Evolutionary conservation across 495 filamentous ascomycete genomes (phyloP), one percentile per base, ranked within the genome.

Genomic region (Rhypophila decipiens): DNA sequence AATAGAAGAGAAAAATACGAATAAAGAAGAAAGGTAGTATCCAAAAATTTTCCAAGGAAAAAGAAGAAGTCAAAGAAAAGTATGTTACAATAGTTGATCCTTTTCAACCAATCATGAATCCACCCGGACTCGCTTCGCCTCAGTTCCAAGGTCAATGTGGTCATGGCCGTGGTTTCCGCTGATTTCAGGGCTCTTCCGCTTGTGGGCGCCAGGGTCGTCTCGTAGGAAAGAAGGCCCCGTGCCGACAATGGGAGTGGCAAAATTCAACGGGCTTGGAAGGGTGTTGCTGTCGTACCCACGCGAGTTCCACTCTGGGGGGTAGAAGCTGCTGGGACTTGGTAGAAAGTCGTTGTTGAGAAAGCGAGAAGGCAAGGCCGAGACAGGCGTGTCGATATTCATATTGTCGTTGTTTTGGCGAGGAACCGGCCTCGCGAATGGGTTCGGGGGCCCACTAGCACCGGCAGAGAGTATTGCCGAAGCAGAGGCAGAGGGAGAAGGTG

Each of bases 301-400:
- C 70, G 78, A 66, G 46, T 83, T 80, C 93, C 90, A 96, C 51
- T 96, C 90, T 0, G 87, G 82, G n/a, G n/a, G n/a, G 64, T 95
- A 97, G 67, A 97, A 96, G 50, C 78, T 86, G 44, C 82, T 88
- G 2, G 93, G 93, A 35, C 85, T 89, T 1, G 93, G 90, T 18
- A 96, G 74, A 24, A 94, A 79, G 7, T 85, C 85, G 53, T 87
- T 84, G 22, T 82, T 84, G 37, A 96, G 82, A 63, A 97, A 96
- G 20, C 90, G 79, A 40, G 87, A 93, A 2, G 93, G 93, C 7
- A 98, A 74, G 2, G 93, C 91, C n/a, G 91, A 96, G n/a, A 95
- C 90, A 0, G 93, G 93, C 3, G 93, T 97, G 56, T 96, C 90
- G 50, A 90, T 90, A 52, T 87, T 85, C 61, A 86, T 87, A 46